Evolutionary conservation across 1,139 yeast species (phyloP).

Genomic region (Kurtzmaniella natalensis): DNA sequence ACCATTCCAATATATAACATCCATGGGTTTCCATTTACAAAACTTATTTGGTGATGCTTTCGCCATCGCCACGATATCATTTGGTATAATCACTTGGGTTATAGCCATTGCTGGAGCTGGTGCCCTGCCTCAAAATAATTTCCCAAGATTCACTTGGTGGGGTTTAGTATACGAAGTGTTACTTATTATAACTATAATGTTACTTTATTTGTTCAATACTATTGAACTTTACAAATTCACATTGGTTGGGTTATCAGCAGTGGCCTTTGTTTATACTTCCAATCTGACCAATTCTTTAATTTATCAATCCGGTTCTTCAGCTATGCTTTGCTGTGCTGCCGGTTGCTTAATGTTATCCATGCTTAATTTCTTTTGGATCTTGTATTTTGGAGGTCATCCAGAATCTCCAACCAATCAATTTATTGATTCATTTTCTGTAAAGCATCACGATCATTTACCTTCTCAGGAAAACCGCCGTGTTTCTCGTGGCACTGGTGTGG

Average conservation of each 20-base stretch:
- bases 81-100: conserved; percentile 71
- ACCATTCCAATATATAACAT: neutral
- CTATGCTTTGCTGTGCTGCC: conserved; percentile 81
- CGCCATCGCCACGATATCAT: conserved; percentile 61
- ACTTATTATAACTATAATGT: conserved; percentile 49
- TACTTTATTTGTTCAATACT: conserved; percentile 62
- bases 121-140: conserved; percentile 46
- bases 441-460: conserved; percentile 21
- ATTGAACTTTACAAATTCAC: conserved; percentile 70
- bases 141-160: conserved; percentile 96
- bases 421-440: conserved; percentile 67
- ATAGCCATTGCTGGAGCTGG: conserved; percentile 85
- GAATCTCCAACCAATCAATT: conserved; percentile 77
- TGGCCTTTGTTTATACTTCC: conserved; percentile 77
- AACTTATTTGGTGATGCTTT: conserved; percentile 67
- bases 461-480: conserved; percentile 23
- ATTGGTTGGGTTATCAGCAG: conserved; percentile 50
- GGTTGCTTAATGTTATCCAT: conserved; percentile 84
- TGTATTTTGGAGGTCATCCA: conserved; percentile 82
- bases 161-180: conserved; percentile 80
- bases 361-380: conserved; percentile 74
- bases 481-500: conserved; percentile 5
- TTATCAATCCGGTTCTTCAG: conserved; percentile 59
- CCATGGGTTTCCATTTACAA: conserved; percentile 28
- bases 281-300: conserved; percentile 79